Evolutionary conservation across 1,284 basidiomycete species (phyloP), one percentile per base, ranked within the genome.

Genomic region (Apiotrichum laibachii): DNA sequence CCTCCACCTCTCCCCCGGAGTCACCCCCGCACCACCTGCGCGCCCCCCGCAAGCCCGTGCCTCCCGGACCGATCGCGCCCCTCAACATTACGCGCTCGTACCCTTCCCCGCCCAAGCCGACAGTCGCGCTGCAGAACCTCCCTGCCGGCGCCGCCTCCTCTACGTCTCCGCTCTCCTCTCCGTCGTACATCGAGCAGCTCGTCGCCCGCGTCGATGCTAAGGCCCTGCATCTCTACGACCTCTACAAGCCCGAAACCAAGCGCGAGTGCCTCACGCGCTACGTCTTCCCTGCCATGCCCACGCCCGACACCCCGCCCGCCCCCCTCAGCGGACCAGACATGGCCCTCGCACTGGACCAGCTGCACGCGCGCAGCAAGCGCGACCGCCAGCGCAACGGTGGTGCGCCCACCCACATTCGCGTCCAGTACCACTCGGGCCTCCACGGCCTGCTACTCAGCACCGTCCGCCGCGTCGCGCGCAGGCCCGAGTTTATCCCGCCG

Each of bases 391-490:
- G 44, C 4, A 31, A 12, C 31, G 35, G 21, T 5, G n/a, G 19
- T 1, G 16, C 44, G 2, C 44, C 49, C 2, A 34, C 21, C 12
- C 35, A 15, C n/a, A 34, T 59, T 21, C 43, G 53, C 26, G 45
- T 59, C 5, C 58, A 56, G 50, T 49, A 52, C 50, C 58, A 59
- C 39, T 18, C 37, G 18, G 53, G 50, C 31, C 22, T 59, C 6
- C 18, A 15, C 21, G 8, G 11, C 10, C 35, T 59, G 5, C 48
- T 59, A 9, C 34, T 40, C 34, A 26, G 18, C 35, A 39, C 44
- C 37, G 15, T 55, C 19, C 21, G 39, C 10, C 40, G 47, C 40
- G 33, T 37, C 12, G 12, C 11, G 13, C 43, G 26, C 15, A 11
- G n/a, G 37, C 37, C 22, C n/a, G 39, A 52, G 10, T 18, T 18